Base-by-base conservation (phyloP, 768 basidiomycete species). In the Dendrothele bispora region DNA sequence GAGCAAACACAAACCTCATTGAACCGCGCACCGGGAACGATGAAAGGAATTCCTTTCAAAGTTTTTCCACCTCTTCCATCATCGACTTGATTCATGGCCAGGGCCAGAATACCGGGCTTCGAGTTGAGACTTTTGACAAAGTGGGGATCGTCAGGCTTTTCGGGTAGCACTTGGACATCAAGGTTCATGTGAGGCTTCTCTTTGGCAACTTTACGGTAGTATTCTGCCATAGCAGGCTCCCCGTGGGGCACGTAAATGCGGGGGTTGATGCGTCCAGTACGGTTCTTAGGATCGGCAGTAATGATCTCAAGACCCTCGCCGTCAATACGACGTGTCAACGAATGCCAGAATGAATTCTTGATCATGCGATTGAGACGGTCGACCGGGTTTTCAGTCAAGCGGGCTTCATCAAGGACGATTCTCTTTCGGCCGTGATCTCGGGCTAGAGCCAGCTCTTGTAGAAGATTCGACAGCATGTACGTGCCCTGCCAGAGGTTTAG, bases 391-490 rank as follows among this genome's bases (percentile, higher is more conserved):
- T 99, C 95, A 0, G 90, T 91, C 42, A 99, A 77, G 52, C 95
- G 88, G n/a, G 92, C 86, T 66, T 99, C 97, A 57, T 99, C 97
- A n/a, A 99, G 84, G 17, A 99, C 92, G 61, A 99, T 97, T 7
- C 93, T 88, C 69, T 95, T 95, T 48, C 94, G 78, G 53, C 88
- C 87, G 67, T 95, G 94, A 62, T 98, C 95, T 7, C 92, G 84
- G 5, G 97, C 95, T 18, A 98, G 82, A 2, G 95, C 95, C 39
- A 99, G 86, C 64, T 99, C 95, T 74, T 99, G 95, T n/a, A 99
- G 78, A 21, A 99, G 81, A 68, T 98, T 98, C 11, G 95, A 98
- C 38, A 99, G 76, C 95, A 98, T 98, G 69, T 98, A 99, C n/a
- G 89, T 98, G 34, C 97, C 95, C 88, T 95, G 61, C 22, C 43